Percentiles rank a stretch among this genome's conserved stretches.
Conservation (phyloP, 805 yeast species). For the Lachancea quebecensis region DNA sequence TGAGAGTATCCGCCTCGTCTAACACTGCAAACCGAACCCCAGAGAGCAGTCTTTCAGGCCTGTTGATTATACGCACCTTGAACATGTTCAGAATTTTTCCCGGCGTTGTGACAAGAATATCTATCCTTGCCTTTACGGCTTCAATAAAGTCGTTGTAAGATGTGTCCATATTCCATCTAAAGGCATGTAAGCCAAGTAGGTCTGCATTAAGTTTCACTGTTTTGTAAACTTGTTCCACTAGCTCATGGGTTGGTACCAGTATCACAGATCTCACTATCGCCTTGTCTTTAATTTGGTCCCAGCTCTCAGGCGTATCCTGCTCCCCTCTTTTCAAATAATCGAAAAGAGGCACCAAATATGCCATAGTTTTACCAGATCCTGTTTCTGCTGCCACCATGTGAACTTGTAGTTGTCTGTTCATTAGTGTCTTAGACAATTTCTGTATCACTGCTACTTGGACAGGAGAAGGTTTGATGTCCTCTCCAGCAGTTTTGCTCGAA, state of each 20-base stretch:
- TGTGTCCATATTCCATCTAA: conserved; percentile 59
- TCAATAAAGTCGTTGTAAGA: conserved; percentile 47
- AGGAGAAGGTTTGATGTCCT: conserved; percentile 52
- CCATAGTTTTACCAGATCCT: conserved; percentile 95
- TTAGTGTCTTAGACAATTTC: conserved; percentile 26
- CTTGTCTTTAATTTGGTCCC: conserved; percentile 31
- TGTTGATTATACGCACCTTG: conserved; percentile 31
- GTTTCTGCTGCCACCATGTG: conserved; percentile 92
- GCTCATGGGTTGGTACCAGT: conserved; percentile 84
- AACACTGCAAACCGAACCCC: conserved; percentile 58
- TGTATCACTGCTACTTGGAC: conserved; percentile 72
- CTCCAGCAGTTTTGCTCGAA: conserved; percentile 3
- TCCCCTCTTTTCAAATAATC: conserved; percentile 61
- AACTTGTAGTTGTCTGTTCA: conserved; percentile 42
- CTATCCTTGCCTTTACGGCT: conserved; percentile 49
- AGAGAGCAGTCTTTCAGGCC: conserved; percentile 36
- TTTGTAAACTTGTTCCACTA: conserved; percentile 69
- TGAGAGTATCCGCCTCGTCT: conserved; percentile 91
- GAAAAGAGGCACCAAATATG: conserved; percentile 72
- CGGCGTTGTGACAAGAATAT: conserved; percentile 82
- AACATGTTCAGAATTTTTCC: conserved; percentile 47
- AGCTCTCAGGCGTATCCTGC: conserved; percentile 30
- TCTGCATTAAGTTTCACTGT: conserved; percentile 32
- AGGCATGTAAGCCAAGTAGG: conserved; percentile 37
- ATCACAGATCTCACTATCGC: conserved; percentile 61